phyloP scores from a whole-genome alignment of 176 grass and related monocot genomes.

The Urochloa ruziziensis region DNA sequence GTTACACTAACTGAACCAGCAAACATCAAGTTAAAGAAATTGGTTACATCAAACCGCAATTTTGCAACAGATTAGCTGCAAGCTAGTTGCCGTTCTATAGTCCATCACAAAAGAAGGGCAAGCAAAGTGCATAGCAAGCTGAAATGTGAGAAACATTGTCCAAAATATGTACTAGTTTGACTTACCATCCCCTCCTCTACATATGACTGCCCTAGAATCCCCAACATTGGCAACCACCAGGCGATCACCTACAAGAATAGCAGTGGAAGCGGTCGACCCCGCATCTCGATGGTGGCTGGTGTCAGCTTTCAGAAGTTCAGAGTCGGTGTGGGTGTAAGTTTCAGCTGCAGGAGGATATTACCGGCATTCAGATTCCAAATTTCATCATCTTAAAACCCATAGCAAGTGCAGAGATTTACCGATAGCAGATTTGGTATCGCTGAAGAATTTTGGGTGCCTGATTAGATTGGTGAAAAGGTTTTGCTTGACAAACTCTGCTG shows the following conservation, averaged over 20 bases:
- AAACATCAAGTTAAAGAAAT: too few species aligned
- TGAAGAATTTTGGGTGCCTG: slow-evolving; percentile 80
- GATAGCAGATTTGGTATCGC: slow-evolving; percentile 82
- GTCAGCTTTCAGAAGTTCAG: slow-evolving; percentile 76
- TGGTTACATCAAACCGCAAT: not conserved
- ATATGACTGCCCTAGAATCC: slow-evolving; percentile 88
- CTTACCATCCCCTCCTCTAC: slow-evolving; percentile 78
- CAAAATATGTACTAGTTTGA: not conserved
- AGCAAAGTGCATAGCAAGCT: not conserved
- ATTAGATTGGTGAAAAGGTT: slow-evolving; percentile 87
- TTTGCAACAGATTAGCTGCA: not conserved
- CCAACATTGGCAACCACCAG: slow-evolving; percentile 85
- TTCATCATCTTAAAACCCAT: not conserved
- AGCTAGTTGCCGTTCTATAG: too few species aligned
- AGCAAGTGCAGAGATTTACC: slow-evolving; percentile 1
- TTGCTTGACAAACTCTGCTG: slow-evolving; percentile 84
- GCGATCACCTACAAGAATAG: slow-evolving; percentile 77
- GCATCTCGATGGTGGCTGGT: slow-evolving; percentile 64
- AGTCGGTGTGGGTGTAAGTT: slow-evolving; percentile 79
- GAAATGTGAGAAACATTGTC: not conserved
- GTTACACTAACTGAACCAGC: not conserved
- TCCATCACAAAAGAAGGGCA: not conserved
- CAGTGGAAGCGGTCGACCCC: slow-evolving; percentile 83
- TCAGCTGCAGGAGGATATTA: slow-evolving; percentile 48
- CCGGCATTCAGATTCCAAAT: not conserved